These are phyloP conservation scores for Pythium rhizo-oryzae DNA, from an alignment of 352 stramenopile species.

Conservation along the genomic window DNA sequence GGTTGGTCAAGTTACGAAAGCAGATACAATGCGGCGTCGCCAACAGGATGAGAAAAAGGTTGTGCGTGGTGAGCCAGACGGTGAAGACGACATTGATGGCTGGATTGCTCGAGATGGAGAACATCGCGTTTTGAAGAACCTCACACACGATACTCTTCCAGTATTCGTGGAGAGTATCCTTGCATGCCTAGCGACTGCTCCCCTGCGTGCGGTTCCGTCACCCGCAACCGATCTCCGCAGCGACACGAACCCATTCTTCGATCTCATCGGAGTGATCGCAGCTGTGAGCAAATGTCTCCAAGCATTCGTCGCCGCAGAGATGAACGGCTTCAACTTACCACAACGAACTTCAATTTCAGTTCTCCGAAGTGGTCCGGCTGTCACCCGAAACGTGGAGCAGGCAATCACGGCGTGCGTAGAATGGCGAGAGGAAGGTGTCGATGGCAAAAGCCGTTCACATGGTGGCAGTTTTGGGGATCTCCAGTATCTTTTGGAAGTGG, in stretches of 20 bases:
- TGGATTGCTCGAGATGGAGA: slow-evolving; percentile 48
- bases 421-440: slow-evolving; percentile 17
- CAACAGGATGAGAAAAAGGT: background rate
- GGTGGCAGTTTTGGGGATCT: slow-evolving; percentile 48
- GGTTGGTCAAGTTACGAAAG: background rate
- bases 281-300: slow-evolving; percentile 45
- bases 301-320: slow-evolving; percentile 56
- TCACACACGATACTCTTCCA: slow-evolving; percentile 65
- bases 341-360: slow-evolving; percentile 36
- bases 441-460: slow-evolving; percentile 20
- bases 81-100: slow-evolving; percentile 33
- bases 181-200: slow-evolving; percentile 52
- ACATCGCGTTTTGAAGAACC: slow-evolving; percentile 62
- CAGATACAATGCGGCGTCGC: background rate
- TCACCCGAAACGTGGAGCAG: slow-evolving; percentile 16
- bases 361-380: slow-evolving; percentile 21
- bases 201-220: slow-evolving; percentile 35
- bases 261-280: slow-evolving; percentile 43
- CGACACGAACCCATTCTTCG: slow-evolving; percentile 36
- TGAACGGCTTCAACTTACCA: slow-evolving; percentile 52
- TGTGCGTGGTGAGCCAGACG: slow-evolving; percentile 31
- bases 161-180: slow-evolving; percentile 61
- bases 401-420: slow-evolving; percentile 11
- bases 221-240: background rate
- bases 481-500: slow-evolving; percentile 42